These are phyloP conservation scores for Clonostachys rhizophaga DNA, from an alignment of 2,329 filamentous ascomycete species.

Conservation along the genomic window DNA sequence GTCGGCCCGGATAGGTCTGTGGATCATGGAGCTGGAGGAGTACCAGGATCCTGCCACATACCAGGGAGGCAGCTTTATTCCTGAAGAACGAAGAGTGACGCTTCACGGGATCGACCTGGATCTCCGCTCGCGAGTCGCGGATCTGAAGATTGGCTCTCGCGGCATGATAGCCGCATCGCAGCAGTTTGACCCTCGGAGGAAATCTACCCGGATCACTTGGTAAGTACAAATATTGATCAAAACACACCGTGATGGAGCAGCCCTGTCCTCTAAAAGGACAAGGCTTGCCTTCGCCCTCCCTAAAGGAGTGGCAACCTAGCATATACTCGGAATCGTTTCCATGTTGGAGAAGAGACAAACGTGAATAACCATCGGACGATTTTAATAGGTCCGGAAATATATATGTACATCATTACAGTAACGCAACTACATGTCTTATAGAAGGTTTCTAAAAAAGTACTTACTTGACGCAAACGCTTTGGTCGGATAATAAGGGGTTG, in stretches of 20 bases:
- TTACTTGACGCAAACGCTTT: too few relatives aligned
- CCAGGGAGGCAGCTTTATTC: constrained; percentile 23
- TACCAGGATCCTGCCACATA: constrained; percentile 9
- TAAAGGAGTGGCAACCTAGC: background rate
- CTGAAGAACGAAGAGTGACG: constrained; percentile 51
- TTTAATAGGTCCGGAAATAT: background rate
- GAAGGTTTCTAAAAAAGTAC: too few relatives aligned
- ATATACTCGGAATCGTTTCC: background rate
- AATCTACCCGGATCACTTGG: constrained; percentile 42
- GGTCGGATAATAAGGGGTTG: too few relatives aligned
- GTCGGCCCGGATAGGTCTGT: constrained; percentile 47
- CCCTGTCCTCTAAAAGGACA: background rate
- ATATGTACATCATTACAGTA: background rate
- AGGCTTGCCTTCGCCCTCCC: background rate
- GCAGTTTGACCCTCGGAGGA: constrained; percentile 35
- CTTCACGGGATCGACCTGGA: constrained; percentile 53
- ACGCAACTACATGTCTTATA: too few relatives aligned
- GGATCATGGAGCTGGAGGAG: constrained; percentile 52
- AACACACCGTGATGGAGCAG: background rate
- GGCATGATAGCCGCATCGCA: constrained; percentile 31
- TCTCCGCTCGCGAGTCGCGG: constrained; percentile 42
- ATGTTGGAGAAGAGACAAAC: background rate
- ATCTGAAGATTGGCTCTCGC: constrained; percentile 48
- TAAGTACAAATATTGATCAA: constrained; percentile 13
- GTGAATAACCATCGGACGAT: background rate